A percentile compares a stretch with the other conserved stretches of the same genome.
Conservation (phyloP, 78 protist genomes). For the Thecamonas trahens region DNA sequence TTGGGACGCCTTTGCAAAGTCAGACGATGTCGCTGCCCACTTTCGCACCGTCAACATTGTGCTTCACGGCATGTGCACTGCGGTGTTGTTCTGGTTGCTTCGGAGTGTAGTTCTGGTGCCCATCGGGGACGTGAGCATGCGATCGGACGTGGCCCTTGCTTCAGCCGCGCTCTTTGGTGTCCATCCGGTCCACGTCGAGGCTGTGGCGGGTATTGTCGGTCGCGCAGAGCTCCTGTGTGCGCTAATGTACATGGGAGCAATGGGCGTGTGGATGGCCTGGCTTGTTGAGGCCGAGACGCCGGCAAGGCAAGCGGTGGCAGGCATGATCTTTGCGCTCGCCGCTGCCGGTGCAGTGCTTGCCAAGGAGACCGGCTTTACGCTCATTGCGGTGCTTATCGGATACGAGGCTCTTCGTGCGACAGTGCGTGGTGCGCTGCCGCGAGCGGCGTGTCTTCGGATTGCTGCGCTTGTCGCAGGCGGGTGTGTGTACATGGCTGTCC, state of each 20-base stretch:
- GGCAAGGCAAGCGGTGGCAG: too few relatives aligned
- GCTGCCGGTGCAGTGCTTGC: neutral
- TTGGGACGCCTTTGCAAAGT: neutral
- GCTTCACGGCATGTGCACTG: slow-evolving; percentile 8
- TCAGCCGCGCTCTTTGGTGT: slow-evolving; percentile 21
- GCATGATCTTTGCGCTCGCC: neutral
- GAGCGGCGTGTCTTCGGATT: neutral
- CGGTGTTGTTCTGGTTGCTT: neutral
- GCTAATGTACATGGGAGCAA: neutral
- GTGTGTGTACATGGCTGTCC: neutral
- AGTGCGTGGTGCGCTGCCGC: too few relatives aligned
- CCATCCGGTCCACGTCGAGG: slow-evolving; percentile 61
- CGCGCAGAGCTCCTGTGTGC: slow-evolving; percentile 40
- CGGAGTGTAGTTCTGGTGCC: neutral
- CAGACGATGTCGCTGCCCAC: neutral
- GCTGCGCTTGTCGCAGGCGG: neutral
- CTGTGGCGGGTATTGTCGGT: slow-evolving; percentile 43
- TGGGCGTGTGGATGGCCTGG: neutral
- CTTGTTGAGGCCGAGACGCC: too few relatives aligned
- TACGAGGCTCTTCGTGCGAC: neutral
- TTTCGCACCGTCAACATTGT: slow-evolving; percentile 10
- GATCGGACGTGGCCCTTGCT: neutral
- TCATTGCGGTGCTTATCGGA: neutral
- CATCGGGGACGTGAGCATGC: neutral
- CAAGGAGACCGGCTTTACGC: slow-evolving; percentile 17